Percentiles rank a stretch among this genome's conserved stretches.
Evolutionary conservation across 306 rosid species (phyloP).

Genomic region (Castanea mollissima): DNA sequence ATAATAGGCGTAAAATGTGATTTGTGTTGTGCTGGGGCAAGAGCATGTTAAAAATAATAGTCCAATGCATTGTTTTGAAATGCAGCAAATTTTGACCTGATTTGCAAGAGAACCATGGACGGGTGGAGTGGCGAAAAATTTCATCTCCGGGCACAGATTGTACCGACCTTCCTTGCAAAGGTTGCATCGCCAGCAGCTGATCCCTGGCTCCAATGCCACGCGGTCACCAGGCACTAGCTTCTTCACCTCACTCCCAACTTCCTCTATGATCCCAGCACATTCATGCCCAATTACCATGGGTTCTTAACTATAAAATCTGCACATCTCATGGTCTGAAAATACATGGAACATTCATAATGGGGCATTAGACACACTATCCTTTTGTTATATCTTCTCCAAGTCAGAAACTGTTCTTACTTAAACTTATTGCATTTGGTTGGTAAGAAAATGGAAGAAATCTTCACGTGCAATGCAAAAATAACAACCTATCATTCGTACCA

Average conservation of each 20-base stretch:
- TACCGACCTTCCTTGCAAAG: conserved; percentile 81
- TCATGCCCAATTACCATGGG: conserved; percentile 98
- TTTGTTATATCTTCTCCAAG: not conserved
- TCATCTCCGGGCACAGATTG: conserved; percentile 85
- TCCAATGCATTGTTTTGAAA: not conserved
- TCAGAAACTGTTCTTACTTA: not conserved
- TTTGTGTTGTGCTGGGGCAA: not conserved
- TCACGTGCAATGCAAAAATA: too few relatives aligned
- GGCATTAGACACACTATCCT: not conserved
- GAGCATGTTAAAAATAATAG: not conserved
- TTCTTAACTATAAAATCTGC: conserved; percentile 78
- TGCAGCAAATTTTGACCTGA: conserved; percentile 51
- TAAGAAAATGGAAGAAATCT: not conserved
- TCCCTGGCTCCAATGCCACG: conserved; percentile 88
- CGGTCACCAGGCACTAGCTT: conserved; percentile 61
- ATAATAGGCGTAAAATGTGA: not conserved
- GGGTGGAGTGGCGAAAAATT: conserved; percentile 89
- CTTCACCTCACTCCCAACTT: conserved; percentile 68
- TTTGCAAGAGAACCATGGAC: conserved; percentile 89
- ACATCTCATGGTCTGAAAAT: conserved; percentile 59
- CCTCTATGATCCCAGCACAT: conserved; percentile 88
- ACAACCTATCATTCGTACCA: too few relatives aligned
- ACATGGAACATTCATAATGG: conserved; percentile 18
- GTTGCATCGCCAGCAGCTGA: conserved; percentile 75
- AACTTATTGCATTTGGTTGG: not conserved